Conservation (phyloP, 2,329 filamentous ascomycete species). For the Colletotrichum zoysiae region DNA sequence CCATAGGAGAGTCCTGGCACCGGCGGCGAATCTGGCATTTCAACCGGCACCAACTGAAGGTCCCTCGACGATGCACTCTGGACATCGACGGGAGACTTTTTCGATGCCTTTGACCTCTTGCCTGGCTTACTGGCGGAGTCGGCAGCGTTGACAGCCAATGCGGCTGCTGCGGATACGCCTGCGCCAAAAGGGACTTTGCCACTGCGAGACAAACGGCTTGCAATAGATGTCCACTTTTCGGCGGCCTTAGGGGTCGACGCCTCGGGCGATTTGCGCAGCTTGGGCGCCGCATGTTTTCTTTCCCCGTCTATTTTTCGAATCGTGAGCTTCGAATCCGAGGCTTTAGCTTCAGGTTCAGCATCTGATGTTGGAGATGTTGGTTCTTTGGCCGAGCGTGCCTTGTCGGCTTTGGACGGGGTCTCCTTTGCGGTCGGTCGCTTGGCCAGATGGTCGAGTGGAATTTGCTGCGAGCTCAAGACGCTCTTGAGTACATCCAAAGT, state of each 20-base stretch:
- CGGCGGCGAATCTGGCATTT: conserved; percentile 48
- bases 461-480: conserved; percentile 51
- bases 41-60: conserved; percentile 50
- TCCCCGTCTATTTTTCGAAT: not conserved
- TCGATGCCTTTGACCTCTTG: not conserved
- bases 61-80: conserved; percentile 5
- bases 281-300: not conserved
- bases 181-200: not conserved
- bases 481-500: conserved; percentile 54
- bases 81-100: conserved; percentile 16
- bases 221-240: conserved; percentile 13
- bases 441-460: conserved; percentile 36
- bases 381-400: conserved; percentile 3
- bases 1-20: conserved; percentile 78
- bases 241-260: not conserved
- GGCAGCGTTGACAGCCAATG: not conserved
- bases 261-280: not conserved
- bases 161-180: conserved; percentile 6
- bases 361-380: not conserved
- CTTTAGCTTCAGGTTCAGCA: not conserved
- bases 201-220: conserved; percentile 11
- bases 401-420: not conserved
- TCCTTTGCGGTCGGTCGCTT: conserved; percentile 29
- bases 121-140: not conserved
- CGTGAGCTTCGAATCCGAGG: not conserved